Base-by-base conservation (phyloP, 768 basidiomycete genomes). In the Mycena venus region DNA sequence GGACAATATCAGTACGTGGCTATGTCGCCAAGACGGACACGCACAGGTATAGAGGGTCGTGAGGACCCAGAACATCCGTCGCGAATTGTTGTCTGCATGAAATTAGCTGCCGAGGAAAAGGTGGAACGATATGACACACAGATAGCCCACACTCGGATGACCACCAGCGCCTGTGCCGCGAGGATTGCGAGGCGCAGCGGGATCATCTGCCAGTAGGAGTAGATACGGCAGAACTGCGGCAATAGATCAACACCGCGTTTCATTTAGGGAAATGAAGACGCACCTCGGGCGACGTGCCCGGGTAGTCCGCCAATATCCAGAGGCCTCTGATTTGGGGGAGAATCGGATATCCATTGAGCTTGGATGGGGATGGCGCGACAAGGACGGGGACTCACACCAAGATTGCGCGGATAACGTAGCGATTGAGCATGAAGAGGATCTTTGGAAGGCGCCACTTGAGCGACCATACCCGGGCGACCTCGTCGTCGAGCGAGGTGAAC, bases 391-490 rank as follows among this genome's bases (percentile, higher is more conserved):
- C 65, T 40, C 23, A 76, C 72, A 77, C 53, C 1, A 77, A 42
- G 19, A 77, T 44, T 4, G 65, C 59, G 17, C 72, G 73, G 42
- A 74, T 73, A 23, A 74, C 31, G 63, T 77, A 77, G 25, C 72
- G 72, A n/a, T 77, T 77, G 59, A 77, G 72, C 53, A 77, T 68
- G 65, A 74, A 77, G 17, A 77, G 70, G 23, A 77, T 47, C 34
- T 77, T 77, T 7, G 75, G 75, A 1, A 71, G 53, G 8, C 75
- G 68, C 75, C 75, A 77, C 25, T 71, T 71, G 9, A 77, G 64
- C 25, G 71, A 49, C 75, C 75, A 76, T 3, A 76, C 36, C 4
- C 53, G 62, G 10, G 53, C 66, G 53, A 76, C 56, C 63, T 76
- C 75, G 40, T 69, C 75, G 51, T 76, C 75, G 49, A 76, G 71